Evolutionary conservation across 1,284 basidiomycete genomes (phyloP).

Genomic region (Thecaphora thlaspeos): DNA sequence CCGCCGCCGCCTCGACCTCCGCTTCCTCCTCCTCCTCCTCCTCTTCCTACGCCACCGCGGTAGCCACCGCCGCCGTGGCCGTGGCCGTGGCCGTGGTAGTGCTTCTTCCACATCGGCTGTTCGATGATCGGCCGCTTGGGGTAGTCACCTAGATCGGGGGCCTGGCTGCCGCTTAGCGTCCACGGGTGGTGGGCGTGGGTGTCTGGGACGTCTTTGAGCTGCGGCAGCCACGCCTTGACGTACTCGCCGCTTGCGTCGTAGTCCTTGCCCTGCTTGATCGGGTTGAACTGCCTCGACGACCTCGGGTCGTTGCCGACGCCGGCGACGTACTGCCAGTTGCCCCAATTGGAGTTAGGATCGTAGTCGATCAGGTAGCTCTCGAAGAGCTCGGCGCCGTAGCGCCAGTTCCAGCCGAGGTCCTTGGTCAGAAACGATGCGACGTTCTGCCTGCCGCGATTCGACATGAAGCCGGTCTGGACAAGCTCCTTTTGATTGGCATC

Average conservation of each 20-base stretch:
- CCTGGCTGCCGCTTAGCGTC: constrained; percentile 11
- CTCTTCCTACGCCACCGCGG: constrained; percentile 27
- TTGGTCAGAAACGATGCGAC: constrained; percentile 47
- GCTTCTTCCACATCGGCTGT: constrained; percentile 42
- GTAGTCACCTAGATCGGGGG: constrained; percentile 14
- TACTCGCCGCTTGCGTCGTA: constrained; percentile 41
- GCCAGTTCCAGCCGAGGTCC: constrained; percentile 48
- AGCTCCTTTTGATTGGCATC: constrained; percentile 51
- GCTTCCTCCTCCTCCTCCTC: constrained; percentile 61
- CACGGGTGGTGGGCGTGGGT: constrained; percentile 41
- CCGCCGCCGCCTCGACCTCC: constrained; percentile 57
- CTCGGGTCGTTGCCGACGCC: constrained; percentile 52
- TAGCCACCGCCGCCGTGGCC: constrained; percentile 10
- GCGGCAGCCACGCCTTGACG: constrained; percentile 39
- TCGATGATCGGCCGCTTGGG: constrained; percentile 38
- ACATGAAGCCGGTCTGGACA: constrained; percentile 62
- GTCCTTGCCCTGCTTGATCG: constrained; percentile 50
- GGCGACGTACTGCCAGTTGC: constrained; percentile 50
- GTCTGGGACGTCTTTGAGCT: constrained; percentile 8
- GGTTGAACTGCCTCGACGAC: constrained; percentile 46
- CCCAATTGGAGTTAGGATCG: constrained; percentile 41
- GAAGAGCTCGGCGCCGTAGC: constrained; percentile 44
- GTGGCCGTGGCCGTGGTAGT: constrained; percentile 22
- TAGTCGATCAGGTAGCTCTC: constrained; percentile 44
- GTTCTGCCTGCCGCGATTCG: constrained; percentile 59